phyloP scores from a whole-genome alignment of 2,329 filamentous ascomycete genomes.

The Anthostomella pinea region DNA sequence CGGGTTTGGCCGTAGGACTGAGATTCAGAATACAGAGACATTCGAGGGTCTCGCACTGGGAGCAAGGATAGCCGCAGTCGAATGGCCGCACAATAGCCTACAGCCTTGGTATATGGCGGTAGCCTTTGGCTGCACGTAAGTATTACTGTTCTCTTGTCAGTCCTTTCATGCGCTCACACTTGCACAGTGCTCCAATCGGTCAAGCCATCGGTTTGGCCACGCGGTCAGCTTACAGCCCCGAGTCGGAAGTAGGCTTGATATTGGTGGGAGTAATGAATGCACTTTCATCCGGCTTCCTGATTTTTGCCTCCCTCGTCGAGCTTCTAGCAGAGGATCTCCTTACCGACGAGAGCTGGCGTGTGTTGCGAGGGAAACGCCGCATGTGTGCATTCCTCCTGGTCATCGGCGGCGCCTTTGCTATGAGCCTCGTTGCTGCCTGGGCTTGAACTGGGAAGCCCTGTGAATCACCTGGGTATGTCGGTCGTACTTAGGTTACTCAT shows the following conservation, averaged over 20 bases:
- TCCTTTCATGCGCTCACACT: background rate
- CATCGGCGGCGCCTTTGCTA: constrained; percentile 56
- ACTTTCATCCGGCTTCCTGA: constrained; percentile 66
- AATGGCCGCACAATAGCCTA: constrained; percentile 37
- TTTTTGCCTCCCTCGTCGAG: constrained; percentile 71
- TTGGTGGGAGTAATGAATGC: constrained; percentile 74
- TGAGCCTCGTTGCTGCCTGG: constrained; percentile 65
- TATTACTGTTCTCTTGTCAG: constrained; percentile 28
- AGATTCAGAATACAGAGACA: constrained; percentile 32
- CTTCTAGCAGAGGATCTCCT: constrained; percentile 70
- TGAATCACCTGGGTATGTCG: too few species aligned
- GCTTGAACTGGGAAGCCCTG: too few species aligned
- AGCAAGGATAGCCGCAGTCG: constrained; percentile 59
- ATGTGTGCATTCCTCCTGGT: constrained; percentile 56
- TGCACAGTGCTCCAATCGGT: constrained; percentile 62
- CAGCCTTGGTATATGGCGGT: constrained; percentile 57
- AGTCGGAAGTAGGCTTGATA: constrained; percentile 62
- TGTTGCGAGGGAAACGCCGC: constrained; percentile 51
- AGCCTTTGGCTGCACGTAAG: constrained; percentile 52
- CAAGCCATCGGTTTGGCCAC: constrained; percentile 69
- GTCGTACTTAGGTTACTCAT: too few species aligned
- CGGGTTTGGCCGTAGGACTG: background rate
- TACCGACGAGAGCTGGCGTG: constrained; percentile 59
- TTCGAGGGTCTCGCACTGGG: constrained; percentile 61
- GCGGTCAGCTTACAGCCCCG: constrained; percentile 68